These are phyloP conservation scores for Raffaelea deltoideospora DNA, from an alignment of 2,329 filamentous ascomycete species.

Conservation along the genomic window DNA sequence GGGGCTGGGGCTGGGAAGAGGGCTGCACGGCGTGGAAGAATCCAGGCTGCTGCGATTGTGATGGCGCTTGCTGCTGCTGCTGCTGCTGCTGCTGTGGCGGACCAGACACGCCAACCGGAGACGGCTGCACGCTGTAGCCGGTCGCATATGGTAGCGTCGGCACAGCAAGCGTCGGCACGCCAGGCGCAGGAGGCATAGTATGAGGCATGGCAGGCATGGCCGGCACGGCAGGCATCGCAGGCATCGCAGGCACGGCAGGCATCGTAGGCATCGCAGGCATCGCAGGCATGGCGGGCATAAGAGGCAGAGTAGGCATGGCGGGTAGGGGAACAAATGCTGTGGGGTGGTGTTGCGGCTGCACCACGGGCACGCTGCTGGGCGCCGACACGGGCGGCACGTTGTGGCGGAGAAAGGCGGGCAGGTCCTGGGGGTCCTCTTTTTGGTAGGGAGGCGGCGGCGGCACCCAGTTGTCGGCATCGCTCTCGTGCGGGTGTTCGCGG, in stretches of 20 bases:
- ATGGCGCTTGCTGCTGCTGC: too few relatives aligned
- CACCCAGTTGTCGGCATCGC: constrained; percentile 79
- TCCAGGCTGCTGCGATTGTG: too few relatives aligned
- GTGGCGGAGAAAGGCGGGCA: constrained; percentile 41
- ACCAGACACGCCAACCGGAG: not conserved
- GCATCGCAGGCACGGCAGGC: too few relatives aligned
- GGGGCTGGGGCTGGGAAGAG: not conserved
- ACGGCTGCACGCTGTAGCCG: too few relatives aligned
- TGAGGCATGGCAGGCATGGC: too few relatives aligned
- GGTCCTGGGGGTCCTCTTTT: constrained; percentile 42
- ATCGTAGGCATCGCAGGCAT: too few relatives aligned
- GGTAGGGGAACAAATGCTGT: not conserved
- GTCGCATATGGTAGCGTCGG: too few relatives aligned
- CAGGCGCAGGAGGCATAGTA: constrained; percentile 1
- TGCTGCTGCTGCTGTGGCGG: constrained; percentile 3
- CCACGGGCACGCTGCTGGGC: too few relatives aligned
- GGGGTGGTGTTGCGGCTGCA: not conserved
- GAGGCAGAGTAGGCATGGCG: constrained; percentile 6
- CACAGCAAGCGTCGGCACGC: not conserved
- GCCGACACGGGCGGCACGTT: constrained; percentile 10
- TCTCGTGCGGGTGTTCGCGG: constrained; percentile 66
- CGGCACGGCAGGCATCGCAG: too few relatives aligned
- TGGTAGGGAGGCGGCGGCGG: constrained; percentile 72
- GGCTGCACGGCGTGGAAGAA: constrained; percentile 1
- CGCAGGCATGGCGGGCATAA: too few relatives aligned